These are phyloP conservation scores for Cyberlindnera xishuangbannaensis DNA, from an alignment of 805 yeast species.

Conservation along the genomic window DNA sequence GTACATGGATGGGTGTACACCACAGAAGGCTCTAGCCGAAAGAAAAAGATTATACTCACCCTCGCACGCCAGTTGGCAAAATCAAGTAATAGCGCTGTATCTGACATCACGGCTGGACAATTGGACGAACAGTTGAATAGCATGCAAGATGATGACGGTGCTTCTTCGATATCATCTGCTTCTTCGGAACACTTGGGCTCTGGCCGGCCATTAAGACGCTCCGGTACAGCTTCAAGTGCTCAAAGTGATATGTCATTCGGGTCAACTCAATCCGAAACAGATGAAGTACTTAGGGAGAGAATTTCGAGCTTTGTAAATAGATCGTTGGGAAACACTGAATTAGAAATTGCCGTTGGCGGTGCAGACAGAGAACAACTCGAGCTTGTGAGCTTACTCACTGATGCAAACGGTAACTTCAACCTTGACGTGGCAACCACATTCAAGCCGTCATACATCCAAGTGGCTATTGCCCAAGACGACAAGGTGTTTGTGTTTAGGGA, in stretches of 20 bases:
- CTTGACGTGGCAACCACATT: constrained; percentile 48
- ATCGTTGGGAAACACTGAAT: constrained; percentile 51
- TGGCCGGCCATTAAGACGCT: constrained; percentile 4
- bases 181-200: not conserved
- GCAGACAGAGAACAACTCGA: constrained; percentile 29
- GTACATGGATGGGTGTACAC: constrained; percentile 67
- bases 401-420: constrained; percentile 62
- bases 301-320: constrained; percentile 66
- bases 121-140: constrained; percentile 32
- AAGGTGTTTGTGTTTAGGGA: constrained; percentile 42
- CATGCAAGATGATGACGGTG: constrained; percentile 21
- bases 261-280: constrained; percentile 30
- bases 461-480: constrained; percentile 41
- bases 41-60: constrained; percentile 62
- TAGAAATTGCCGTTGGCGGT: constrained; percentile 53
- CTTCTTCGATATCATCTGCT: constrained; percentile 18
- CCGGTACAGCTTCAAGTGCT: constrained; percentile 10
- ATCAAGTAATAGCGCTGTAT: constrained; percentile 20
- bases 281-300: constrained; percentile 54
- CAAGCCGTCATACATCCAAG: constrained; percentile 55
- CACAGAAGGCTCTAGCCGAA: constrained; percentile 66
- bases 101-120: constrained; percentile 27
- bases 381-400: constrained; percentile 42
- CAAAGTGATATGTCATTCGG: constrained; percentile 2
- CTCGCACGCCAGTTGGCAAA: constrained; percentile 64